A percentile compares a stretch with the other conserved stretches of the same genome.
These are phyloP conservation scores for Termitomyces sp. DNA, from an alignment of 768 basidiomycete genomes.

Conservation along the genomic window DNA sequence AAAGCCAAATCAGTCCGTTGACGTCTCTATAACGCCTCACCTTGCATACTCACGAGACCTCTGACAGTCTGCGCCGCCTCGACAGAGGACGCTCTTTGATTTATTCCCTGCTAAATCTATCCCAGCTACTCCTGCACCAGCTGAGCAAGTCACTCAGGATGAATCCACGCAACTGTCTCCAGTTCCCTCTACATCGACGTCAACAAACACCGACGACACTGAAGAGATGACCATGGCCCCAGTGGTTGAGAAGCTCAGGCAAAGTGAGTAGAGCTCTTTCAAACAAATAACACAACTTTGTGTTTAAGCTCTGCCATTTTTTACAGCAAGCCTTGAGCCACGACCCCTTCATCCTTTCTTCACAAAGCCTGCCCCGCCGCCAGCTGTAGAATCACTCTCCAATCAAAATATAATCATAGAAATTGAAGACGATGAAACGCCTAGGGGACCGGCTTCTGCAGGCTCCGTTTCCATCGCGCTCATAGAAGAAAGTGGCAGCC, in stretches of 20 bases:
- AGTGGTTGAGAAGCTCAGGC: conserved; percentile 10
- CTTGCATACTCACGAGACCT: conserved; percentile 4
- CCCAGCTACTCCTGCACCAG: neutral
- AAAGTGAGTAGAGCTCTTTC: neutral
- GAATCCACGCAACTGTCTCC: neutral
- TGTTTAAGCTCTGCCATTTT: neutral
- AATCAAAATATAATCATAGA: conserved; percentile 4
- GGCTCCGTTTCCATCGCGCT: neutral
- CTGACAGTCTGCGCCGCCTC: conserved; percentile 13
- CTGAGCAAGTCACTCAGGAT: neutral
- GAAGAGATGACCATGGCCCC: neutral
- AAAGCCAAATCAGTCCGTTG: conserved; percentile 25
- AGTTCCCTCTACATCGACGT: neutral
- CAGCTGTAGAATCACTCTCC: neutral
- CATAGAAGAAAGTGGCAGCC: conserved; percentile 23
- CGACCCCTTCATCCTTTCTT: conserved; percentile 17
- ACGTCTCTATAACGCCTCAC: neutral
- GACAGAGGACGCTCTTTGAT: conserved; percentile 41
- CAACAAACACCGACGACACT: neutral
- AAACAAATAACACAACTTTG: too few relatives aligned
- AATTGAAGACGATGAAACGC: conserved; percentile 6
- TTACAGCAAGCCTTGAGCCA: conserved; percentile 13
- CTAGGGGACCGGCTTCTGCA: neutral
- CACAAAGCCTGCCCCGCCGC: conserved; percentile 2
- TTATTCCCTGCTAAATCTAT: conserved; percentile 25